Evolutionary conservation across 345 rosid species (phyloP).

Genomic region (Eucalyptus leucophloia): DNA sequence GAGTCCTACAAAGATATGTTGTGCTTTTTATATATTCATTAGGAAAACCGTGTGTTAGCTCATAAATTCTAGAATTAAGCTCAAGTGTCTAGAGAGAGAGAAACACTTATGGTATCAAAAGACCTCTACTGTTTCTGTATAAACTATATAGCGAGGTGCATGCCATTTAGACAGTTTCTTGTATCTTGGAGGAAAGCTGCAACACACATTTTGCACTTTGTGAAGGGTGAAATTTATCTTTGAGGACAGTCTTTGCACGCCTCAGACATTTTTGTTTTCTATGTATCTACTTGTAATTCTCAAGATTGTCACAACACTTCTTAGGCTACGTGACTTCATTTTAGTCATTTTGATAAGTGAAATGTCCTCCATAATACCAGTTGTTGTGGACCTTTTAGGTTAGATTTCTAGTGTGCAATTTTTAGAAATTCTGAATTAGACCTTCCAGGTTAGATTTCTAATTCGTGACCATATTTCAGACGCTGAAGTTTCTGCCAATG

Average conservation of each 20-base stretch:
- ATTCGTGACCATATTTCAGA: constrained; percentile 4
- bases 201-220: not conserved
- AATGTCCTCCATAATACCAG: not conserved
- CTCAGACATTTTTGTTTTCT: not conserved
- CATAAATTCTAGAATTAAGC: not conserved
- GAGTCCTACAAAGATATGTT: not conserved
- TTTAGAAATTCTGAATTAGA: not conserved
- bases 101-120: not conserved
- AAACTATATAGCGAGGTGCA: not conserved
- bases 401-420: not conserved
- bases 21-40: not conserved
- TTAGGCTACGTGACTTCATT: not conserved
- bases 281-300: not conserved
- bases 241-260: not conserved
- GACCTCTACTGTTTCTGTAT: not conserved
- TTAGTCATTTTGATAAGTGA: not conserved
- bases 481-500: constrained; percentile 17
- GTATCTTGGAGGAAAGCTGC: not conserved
- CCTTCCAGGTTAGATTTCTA: not conserved
- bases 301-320: not conserved
- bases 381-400: not conserved
- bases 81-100: not conserved
- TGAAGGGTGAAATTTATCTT: not conserved
- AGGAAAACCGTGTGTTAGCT: not conserved
- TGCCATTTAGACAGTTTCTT: not conserved